Evolutionary conservation across 257 asterid genomes (phyloP), one percentile per base, ranked within the genome.

Genomic region (Leonotis leonurus): DNA sequence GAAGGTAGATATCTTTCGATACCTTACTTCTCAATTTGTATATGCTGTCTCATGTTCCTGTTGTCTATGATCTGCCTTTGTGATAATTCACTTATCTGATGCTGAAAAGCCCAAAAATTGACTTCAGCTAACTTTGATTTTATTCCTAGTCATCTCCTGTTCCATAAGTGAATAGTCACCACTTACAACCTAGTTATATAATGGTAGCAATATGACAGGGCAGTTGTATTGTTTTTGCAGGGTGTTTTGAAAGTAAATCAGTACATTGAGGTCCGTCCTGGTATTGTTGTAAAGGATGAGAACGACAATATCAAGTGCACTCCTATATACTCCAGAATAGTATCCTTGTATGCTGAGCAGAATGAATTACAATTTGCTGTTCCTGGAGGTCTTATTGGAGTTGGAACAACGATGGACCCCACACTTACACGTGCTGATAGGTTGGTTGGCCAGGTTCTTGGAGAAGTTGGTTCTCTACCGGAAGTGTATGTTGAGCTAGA

Each of bases 341-440:
- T 93, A 46, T 89, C 99, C 25, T 68, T 93, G 73, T 93, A 67
- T 39, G 96, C 99, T 5, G 99, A 93, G 75, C 97, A 87, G 75
- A 93, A 93, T 35, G 99, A 93, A 64, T 66, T 93, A 12, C 99
- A 93, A 61, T 93, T 80, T 77, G 99, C 99, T 29, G 99, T 93
- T 43, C 99, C 99, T 16, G 99, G 99, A 73, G 99, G 99, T 48
- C 96, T 93, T 35, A 93, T 93, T 57, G 99, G 99, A 60, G 97
- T 93, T 62, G 99, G 99, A 67, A 89, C 97, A 2, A 93, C 99
- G 10, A 93, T 89, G 97, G 97, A 93, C 76, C 97, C 97, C 8
- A 93, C 97, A 1, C 89, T 93, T 54, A 93, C 99, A 52, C 99
- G 97, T 70, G 99, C 97, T 57, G 99, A 93, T 78, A 81, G 99